Evolutionary conservation across 352 stramenopile species (phyloP), one percentile per base, ranked within the genome.

Genomic region (Peronospora destructor): DNA sequence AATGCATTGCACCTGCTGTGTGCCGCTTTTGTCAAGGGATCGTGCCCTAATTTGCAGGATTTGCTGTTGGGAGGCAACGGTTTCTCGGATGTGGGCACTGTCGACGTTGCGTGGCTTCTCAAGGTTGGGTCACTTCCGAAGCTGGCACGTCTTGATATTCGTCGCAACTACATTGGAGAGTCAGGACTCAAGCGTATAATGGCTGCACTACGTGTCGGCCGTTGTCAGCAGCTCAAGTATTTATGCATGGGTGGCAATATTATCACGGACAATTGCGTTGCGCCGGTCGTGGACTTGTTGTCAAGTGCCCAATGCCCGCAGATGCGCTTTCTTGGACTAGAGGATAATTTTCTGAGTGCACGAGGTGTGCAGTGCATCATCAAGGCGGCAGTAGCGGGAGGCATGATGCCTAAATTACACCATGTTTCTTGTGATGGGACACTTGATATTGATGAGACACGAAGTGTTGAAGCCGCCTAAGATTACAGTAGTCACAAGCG

Each of bases 201-300:
- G 76, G 63, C 66, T 7, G 68, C 79, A 26, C 54, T 90, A 2
- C 59, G 63, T 10, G 64, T 45, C 6, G 76, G 79, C 0, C 64
- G 65, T 16, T 82, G 65, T 46, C 59, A 64, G 23, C 62, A 81
- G 40, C 79, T 90, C 49, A 84, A 86, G 75, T 86, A 84, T 61
- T 64, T 90, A 55, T 90, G 79, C 66, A 84, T 90, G 72, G 79
- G 79, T 21, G 79, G 79, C 58, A 90, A 90, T 57, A 90, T 87
- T 49, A 87, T 90, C 60, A 87, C 79, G 26, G 79, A 90, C 65
- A 85, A 84, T 62, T 76, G 75, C 46, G 78, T 90, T n/a, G 57
- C 71, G 2, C 76, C 76, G 0, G 76, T 90, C 1, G 70, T 86
- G 46, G 60, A 78, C 38, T 45, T 90, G 14, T 53, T 90, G 8